Percentiles rank a stretch among this genome's conserved stretches.
Evolutionary conservation across 306 rosid genomes (phyloP).

Genomic region (Abrus precatorius): DNA sequence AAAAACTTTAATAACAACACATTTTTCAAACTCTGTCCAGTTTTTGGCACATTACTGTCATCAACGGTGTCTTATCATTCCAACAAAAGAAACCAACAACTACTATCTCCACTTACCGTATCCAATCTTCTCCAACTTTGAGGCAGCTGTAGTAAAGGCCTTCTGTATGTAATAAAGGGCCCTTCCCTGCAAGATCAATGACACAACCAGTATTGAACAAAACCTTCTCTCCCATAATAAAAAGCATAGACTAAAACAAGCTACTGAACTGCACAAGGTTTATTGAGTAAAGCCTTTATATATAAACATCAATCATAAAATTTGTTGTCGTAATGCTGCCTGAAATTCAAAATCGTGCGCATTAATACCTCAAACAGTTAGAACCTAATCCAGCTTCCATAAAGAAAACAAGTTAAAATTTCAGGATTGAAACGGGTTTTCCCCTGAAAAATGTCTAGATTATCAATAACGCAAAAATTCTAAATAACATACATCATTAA

Average conservation of each 20-base stretch:
- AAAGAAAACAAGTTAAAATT: neutral
- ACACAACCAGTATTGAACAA: conserved; percentile 48
- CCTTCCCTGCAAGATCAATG: conserved; percentile 69
- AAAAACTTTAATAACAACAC: neutral
- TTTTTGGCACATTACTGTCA: neutral
- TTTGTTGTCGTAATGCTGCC: neutral
- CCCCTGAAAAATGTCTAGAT: too few relatives aligned
- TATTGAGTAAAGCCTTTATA: neutral
- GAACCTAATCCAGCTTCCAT: conserved; percentile 19
- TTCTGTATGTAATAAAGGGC: conserved; percentile 82
- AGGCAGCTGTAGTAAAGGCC: conserved; percentile 90
- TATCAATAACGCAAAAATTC: too few relatives aligned
- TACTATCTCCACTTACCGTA: conserved; percentile 57
- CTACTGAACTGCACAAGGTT: neutral
- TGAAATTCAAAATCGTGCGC: conserved; percentile 6
- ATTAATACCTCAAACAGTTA: conserved; percentile 10
- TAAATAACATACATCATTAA: too few relatives aligned
- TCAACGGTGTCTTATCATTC: neutral
- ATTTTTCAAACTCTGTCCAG: conserved; percentile 24
- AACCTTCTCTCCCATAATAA: neutral
- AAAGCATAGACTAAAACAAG: neutral
- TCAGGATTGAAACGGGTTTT: neutral
- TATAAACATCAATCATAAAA: neutral
- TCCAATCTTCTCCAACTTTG: conserved; percentile 97
- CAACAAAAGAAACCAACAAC: neutral